phyloP scores from a whole-genome alignment of 2,329 filamentous ascomycete genomes.

The Emergomyces pasteurianus region DNA sequence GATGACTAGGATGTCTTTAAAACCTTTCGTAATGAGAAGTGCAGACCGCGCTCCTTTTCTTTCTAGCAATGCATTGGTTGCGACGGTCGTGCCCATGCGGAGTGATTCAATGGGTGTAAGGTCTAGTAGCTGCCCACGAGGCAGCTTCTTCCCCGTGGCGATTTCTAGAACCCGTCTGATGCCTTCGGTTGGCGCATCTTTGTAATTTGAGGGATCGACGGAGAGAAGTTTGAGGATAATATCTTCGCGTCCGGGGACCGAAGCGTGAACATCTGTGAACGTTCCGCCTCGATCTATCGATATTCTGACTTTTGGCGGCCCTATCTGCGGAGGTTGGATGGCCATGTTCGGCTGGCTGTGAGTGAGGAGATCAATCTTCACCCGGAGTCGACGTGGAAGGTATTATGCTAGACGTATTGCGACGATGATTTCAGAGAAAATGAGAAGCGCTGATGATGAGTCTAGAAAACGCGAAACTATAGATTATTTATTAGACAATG shows the following conservation, averaged over 20 bases:
- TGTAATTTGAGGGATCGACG: slow-evolving; percentile 19
- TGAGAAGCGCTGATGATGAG: background rate
- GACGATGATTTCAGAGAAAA: background rate
- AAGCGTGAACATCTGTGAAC: slow-evolving; percentile 20
- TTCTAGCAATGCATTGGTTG: slow-evolving; percentile 81
- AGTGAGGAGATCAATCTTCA: background rate
- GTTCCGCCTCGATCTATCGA: slow-evolving; percentile 31
- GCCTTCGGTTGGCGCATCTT: slow-evolving; percentile 59
- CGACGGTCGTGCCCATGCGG: slow-evolving; percentile 88
- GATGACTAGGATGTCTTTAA: slow-evolving; percentile 75
- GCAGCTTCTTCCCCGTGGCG: slow-evolving; percentile 24
- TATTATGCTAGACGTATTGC: background rate
- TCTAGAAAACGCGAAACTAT: background rate
- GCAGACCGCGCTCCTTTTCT: slow-evolving; percentile 81
- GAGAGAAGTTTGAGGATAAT: slow-evolving; percentile 22
- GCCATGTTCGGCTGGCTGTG: background rate
- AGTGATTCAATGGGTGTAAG: slow-evolving; percentile 40
- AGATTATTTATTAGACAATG: background rate
- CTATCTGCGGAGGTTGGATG: background rate
- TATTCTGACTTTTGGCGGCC: slow-evolving; percentile 4
- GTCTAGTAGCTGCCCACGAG: slow-evolving; percentile 24
- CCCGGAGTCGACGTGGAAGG: background rate
- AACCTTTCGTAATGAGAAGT: slow-evolving; percentile 76
- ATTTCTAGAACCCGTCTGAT: slow-evolving; percentile 59
- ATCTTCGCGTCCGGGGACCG: slow-evolving; percentile 14